Evolutionary conservation across 768 basidiomycete species (phyloP), one percentile per base, ranked within the genome.

Genomic region (Podaxis sp.): DNA sequence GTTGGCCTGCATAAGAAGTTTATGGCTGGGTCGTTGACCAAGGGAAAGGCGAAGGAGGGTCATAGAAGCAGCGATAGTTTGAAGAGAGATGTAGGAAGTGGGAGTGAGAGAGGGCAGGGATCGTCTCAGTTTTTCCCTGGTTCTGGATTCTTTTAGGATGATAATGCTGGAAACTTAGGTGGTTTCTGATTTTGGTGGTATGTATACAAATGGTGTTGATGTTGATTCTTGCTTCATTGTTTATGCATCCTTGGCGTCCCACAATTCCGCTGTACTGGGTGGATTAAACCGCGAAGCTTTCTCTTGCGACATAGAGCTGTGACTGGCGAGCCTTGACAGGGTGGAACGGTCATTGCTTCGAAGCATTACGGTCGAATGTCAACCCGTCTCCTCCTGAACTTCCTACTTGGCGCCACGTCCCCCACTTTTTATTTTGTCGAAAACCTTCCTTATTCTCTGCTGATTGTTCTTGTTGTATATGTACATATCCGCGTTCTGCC

Each of bases 101-200:
- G 51, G 57, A 53, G 49, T 53, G 53, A 60, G 63, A 64, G 63
- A 58, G 56, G 40, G 46, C 71, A 71, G 13, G 76, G 68, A 57
- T 75, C 74, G n/a, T 74, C 60, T 4, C 64, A 76, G 68, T 70
- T 76, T 59, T 77, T 74, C 62, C 75, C 78, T 56, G 78, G 78
- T 22, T 78, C 77, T 53, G 78, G 74, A 30, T 72, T 78, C 66
- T 76, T 78, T 56, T 62, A 49, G 46, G 44, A 50, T 48, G 56
- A 7, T 26, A 22, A 28, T 12, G 56, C 6, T 10, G 33, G 8
- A 8, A 33, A 10, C 33, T 33, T 33, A 1, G 30, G 7, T 33
- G 33, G 33, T 33, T 33, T 8, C 8, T 33, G 33, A 33, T 33
- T 33, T 33, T 33, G 33, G 33, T 33, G 33, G 33, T 33, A 10